A percentile compares a stretch with the other conserved stretches of the same genome.
phyloP scores from a whole-genome alignment of 73 alveolate genomes.

The Stentor coeruleus region DNA sequence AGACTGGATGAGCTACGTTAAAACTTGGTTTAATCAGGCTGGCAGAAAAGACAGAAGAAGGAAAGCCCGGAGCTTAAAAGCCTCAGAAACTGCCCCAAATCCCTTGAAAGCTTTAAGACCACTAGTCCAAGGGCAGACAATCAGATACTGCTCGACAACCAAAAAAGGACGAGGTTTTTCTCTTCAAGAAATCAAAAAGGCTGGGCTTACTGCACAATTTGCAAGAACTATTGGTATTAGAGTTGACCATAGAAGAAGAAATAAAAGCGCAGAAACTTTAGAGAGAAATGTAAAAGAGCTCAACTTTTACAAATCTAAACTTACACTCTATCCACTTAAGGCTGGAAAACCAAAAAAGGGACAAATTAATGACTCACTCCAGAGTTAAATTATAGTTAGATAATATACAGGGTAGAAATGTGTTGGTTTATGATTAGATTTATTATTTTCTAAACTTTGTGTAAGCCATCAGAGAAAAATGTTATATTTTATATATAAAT shows the following conservation, averaged over 20 bases:
- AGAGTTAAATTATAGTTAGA: not conserved
- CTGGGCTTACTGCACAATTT: conserved; percentile 81
- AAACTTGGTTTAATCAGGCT: conserved; percentile 88
- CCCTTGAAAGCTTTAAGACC: conserved; percentile 84
- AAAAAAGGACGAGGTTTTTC: conserved; percentile 97
- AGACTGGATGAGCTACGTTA: conserved; percentile 84
- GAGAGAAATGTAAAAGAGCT: conserved; percentile 88
- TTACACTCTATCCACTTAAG: conserved; percentile 91
- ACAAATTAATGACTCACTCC: conserved; percentile 50
- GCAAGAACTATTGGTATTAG: conserved; percentile 97
- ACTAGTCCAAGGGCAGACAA: conserved; percentile 73
- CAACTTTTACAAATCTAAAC: conserved; percentile 82
- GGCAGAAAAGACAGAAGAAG: conserved; percentile 74
- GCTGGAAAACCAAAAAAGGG: conserved; percentile 93
- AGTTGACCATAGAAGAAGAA: conserved; percentile 97
- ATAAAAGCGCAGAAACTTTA: conserved; percentile 81
- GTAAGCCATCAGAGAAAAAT: too few relatives aligned
- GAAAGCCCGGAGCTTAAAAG: conserved; percentile 46
- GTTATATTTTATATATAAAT: too few relatives aligned
- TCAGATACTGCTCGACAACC: conserved; percentile 71
- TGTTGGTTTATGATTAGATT: too few relatives aligned
- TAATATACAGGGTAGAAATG: too few relatives aligned
- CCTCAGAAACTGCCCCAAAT: conserved; percentile 60
- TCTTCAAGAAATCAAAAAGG: conserved; percentile 84
- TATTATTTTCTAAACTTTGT: too few relatives aligned